A percentile compares a stretch with the other conserved stretches of the same genome.
These are phyloP conservation scores for Dryas alaskensis DNA, from an alignment of 306 rosid species.

Conservation along the genomic window DNA sequence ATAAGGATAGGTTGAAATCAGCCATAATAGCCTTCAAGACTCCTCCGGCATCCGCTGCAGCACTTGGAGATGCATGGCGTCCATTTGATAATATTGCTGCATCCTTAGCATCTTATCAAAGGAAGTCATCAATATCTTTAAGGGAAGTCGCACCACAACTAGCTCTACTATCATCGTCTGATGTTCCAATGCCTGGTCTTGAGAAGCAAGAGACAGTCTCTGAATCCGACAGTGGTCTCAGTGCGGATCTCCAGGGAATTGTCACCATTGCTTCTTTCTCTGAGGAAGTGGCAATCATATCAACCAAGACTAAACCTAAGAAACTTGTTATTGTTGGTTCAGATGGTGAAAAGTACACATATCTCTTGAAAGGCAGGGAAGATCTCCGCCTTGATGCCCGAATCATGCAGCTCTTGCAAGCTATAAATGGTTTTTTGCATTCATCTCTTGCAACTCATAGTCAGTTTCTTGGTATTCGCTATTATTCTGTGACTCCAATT, in stretches of 20 bases:
- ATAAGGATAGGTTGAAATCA: slow-evolving; percentile 64
- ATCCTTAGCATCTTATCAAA: slow-evolving; percentile 87
- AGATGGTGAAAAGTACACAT: slow-evolving; percentile 85
- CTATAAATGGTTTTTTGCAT: slow-evolving; percentile 77
- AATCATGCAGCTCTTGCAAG: slow-evolving; percentile 93
- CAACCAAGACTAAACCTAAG: slow-evolving; percentile 97
- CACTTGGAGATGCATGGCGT: slow-evolving; percentile 83
- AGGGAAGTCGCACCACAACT: slow-evolving; percentile 85
- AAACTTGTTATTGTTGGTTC: slow-evolving; percentile 85
- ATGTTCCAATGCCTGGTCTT: slow-evolving; percentile 97
- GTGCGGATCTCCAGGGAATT: slow-evolving; percentile 57
- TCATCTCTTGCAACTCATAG: slow-evolving; percentile 73
- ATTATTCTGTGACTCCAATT: slow-evolving; percentile 97
- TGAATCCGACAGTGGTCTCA: slow-evolving; percentile 47
- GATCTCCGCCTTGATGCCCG: slow-evolving; percentile 97
- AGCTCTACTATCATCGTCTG: slow-evolving; percentile 74
- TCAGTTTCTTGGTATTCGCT: slow-evolving; percentile 72
- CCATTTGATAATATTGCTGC: slow-evolving; percentile 88
- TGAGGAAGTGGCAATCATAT: slow-evolving; percentile 72
- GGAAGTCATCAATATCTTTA: slow-evolving; percentile 81
- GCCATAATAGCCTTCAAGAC: slow-evolving; percentile 72
- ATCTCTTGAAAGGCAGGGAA: slow-evolving; percentile 94
- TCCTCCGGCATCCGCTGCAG: slow-evolving; percentile 74
- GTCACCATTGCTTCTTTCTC: slow-evolving; percentile 82
- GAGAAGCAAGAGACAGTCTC: slow-evolving; percentile 68